phyloP scores from a whole-genome alignment of 2,329 filamentous ascomycete species.

The Aspergillus sp. region DNA sequence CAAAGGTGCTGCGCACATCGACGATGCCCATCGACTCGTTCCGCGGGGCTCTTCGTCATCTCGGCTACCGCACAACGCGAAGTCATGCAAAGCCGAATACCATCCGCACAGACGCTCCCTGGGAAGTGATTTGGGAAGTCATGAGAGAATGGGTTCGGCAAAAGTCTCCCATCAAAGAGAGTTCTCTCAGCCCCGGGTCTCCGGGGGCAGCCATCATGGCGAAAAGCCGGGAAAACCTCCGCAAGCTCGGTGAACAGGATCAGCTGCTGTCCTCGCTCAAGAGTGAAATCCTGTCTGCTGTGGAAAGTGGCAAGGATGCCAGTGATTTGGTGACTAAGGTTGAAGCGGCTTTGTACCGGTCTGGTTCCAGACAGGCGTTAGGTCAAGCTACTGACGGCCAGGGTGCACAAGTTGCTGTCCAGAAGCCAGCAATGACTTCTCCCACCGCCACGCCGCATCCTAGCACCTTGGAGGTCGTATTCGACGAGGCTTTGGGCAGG shows the following conservation, averaged over 20 bases:
- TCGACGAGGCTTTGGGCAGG: slow-evolving; percentile 72
- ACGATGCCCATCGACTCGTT: slow-evolving; percentile 74
- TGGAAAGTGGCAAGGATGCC: slow-evolving; percentile 28
- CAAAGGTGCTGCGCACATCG: slow-evolving; percentile 69
- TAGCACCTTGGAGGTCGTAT: slow-evolving; percentile 57
- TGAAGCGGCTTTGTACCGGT: slow-evolving; percentile 39
- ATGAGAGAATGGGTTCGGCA: slow-evolving; percentile 89
- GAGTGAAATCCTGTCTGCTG: slow-evolving; percentile 29
- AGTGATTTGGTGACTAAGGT: slow-evolving; percentile 37
- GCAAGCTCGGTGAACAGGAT: slow-evolving; percentile 26
- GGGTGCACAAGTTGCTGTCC: not conserved
- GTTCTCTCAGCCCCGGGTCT: slow-evolving; percentile 61
- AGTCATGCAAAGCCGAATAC: slow-evolving; percentile 86
- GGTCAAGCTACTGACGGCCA: not conserved
- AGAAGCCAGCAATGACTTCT: not conserved
- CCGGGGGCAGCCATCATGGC: slow-evolving; percentile 65
- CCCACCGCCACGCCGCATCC: slow-evolving; percentile 16
- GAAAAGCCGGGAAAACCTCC: slow-evolving; percentile 29
- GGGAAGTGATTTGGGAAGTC: slow-evolving; percentile 82
- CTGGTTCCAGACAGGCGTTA: slow-evolving; percentile 18
- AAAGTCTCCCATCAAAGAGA: slow-evolving; percentile 67
- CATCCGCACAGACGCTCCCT: slow-evolving; percentile 90
- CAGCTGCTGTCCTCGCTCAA: slow-evolving; percentile 25
- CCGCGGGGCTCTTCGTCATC: slow-evolving; percentile 69
- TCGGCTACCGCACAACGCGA: slow-evolving; percentile 76